Base-by-base conservation (phyloP, 2,329 filamentous ascomycete genomes). In the Fusarium hostae region DNA sequence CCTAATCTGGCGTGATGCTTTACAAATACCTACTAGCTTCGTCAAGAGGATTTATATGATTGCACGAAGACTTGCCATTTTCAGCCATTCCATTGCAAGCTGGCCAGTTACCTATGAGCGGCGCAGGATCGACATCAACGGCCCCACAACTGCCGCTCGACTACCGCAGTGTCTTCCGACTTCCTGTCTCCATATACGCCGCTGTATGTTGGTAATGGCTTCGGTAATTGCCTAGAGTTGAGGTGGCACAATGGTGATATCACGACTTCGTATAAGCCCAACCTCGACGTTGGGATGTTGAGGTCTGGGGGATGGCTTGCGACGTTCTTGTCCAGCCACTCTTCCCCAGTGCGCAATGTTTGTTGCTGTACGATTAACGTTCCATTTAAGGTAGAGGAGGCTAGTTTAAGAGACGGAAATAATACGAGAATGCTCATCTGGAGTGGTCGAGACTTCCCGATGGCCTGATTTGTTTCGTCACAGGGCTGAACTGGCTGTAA, bases 21-120 rank as follows among this genome's bases (percentile, higher is more conserved):
- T 45, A 28, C 26, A 16, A 40, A 34, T 20, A 8, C 26, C 11
- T n/a, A 24, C 30, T 28, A 52, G 13, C 15, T 28, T 34, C 11
- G 5, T 26, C 3, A 41, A 35, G 35, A 30, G 30, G 9, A 26
- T 48, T 15, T 18, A 16, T 48, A 43, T 30, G 4, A 22, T 20
- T 30, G 20, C 28, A n/a, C 9, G 4, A 22, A 57, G 2, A 41
- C 54, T 63, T 71, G 16, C 67, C 63, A 48, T 56, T 68, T 62
- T 28, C 22, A 73, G 70, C 50, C 48, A 61, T 39, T 12, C 5
- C 28, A 44, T 24, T 24, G 40, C 24, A 32, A 40, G 26, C 52
- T 45, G 45, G 44, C 70, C 63, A 73, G 39, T 73, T 43, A 69
- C 39, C 39, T 63, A 41, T 16, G 32, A 40, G 35, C 54, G 71